A percentile compares a stretch with the other conserved stretches of the same genome.
phyloP scores from a whole-genome alignment of 2,329 filamentous ascomycete genomes.

The Emmonsiellopsis sp. region DNA sequence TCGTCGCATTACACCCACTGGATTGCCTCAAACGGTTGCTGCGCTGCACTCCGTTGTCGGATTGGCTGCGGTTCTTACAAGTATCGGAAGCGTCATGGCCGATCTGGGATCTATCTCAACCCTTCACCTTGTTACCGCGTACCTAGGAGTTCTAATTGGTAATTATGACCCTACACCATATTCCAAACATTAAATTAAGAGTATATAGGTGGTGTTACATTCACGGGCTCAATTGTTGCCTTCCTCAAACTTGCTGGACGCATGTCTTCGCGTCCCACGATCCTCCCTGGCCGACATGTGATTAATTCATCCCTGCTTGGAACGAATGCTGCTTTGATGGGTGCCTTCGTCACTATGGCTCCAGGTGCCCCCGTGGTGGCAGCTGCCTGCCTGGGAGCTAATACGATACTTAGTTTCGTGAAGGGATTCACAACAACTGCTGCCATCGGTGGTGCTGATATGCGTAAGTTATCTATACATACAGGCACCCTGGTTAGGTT shows the following conservation, averaged over 20 bases:
- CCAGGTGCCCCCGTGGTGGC: constrained; percentile 71
- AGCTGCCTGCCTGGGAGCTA: constrained; percentile 66
- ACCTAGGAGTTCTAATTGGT: constrained; percentile 76
- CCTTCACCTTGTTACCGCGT: constrained; percentile 75
- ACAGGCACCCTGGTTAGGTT: neutral
- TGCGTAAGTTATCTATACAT: constrained; percentile 46
- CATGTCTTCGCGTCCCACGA: constrained; percentile 68
- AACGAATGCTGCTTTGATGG: constrained; percentile 73
- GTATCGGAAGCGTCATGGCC: constrained; percentile 75
- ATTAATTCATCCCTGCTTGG: constrained; percentile 67
- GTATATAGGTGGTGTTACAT: constrained; percentile 61
- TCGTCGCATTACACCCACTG: constrained; percentile 76
- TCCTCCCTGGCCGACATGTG: constrained; percentile 63
- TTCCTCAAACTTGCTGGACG: constrained; percentile 77
- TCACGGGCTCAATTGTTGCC: constrained; percentile 82
- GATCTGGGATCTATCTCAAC: constrained; percentile 62
- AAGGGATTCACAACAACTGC: constrained; percentile 84
- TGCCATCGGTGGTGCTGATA: constrained; percentile 85
- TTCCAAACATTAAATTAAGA: neutral
- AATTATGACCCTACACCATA: constrained; percentile 6
- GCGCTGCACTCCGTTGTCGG: constrained; percentile 85
- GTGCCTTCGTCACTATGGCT: constrained; percentile 70
- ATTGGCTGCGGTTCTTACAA: constrained; percentile 78
- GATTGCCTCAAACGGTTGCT: constrained; percentile 80
- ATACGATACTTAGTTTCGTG: constrained; percentile 66